Evolutionary conservation across 257 asterid species (phyloP).

Genomic region (Scutellaria barbata): DNA sequence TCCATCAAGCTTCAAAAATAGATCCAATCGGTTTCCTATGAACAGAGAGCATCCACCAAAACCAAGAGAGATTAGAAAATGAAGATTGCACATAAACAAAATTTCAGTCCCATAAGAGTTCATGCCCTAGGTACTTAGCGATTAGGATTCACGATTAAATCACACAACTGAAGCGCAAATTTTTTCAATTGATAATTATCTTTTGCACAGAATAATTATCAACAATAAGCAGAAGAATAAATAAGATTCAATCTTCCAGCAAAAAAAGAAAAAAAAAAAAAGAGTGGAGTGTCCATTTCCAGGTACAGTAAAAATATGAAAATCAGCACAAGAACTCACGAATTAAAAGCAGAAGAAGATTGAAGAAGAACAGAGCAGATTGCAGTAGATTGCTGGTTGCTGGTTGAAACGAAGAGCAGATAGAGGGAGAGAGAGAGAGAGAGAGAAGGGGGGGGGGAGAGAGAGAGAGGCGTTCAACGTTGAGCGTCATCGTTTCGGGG

Average conservation of each 20-base stretch:
- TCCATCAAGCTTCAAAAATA: background rate
- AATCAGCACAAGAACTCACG: constrained; percentile 5
- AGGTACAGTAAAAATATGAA: background rate
- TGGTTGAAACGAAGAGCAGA: constrained; percentile 10
- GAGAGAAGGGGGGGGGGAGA: too few relatives aligned
- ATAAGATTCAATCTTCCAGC: constrained; percentile 25
- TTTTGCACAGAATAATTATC: background rate
- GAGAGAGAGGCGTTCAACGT: background rate
- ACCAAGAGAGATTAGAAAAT: background rate
- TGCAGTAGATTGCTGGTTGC: constrained; percentile 9
- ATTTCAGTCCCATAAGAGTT: background rate
- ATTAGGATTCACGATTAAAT: background rate
- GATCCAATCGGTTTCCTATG: background rate
- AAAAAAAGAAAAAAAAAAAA: background rate
- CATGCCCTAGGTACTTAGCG: background rate
- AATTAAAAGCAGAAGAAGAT: background rate
- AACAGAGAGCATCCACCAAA: constrained; percentile 6
- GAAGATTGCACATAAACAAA: background rate
- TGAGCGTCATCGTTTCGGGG: background rate
- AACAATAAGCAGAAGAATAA: background rate
- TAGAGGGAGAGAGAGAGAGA: constrained; percentile 1
- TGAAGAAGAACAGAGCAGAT: constrained; percentile 14
- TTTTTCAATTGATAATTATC: background rate
- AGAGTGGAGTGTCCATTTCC: background rate
- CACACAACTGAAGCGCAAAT: constrained; percentile 2